Evolutionary conservation across 768 basidiomycete genomes (phyloP), one percentile per base, ranked within the genome.

Genomic region (Panaeolus papilionaceus): DNA sequence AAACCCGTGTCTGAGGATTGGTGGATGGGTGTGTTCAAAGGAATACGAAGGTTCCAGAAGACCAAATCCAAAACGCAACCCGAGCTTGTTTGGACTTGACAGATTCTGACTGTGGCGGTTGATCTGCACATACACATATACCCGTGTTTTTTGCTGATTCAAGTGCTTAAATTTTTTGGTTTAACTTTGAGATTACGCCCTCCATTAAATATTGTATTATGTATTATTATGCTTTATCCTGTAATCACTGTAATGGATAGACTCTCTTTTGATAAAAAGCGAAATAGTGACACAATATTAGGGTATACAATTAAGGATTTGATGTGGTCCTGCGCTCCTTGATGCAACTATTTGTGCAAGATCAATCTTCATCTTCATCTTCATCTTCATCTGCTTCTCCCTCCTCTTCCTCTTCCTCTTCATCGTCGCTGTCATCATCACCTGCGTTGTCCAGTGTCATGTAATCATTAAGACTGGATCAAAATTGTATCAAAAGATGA

Each of bases 401-500:
- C 0, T 49, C 20, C 47, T 23, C 47, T 4, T 23, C 20, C 11
- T 20, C 47, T 8, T 23, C 71, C 12, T 68, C 73, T 8, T 70
- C 75, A 14, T 75, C 73, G 20, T 74, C 73, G 10, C 72, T 72
- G 18, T 75, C 75, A 20, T 75, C 77, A 39, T 75, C 73, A 47
- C 74, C 77, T 18, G 73, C 82, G 40, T 76, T 78, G 38, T 79
- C 79, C 10, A 91, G 72, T 1, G 88, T 90, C 83, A 92, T 87
- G 84, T 92, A 82, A 71, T 91, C 90, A 69, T 93, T 92, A 66
- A 93, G 73, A 71, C 92, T 92, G 67, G n/a, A 69, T 20, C 16
- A 64, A 8, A 67, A 70, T 66, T 44, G 64, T 65, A 33, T 37
- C 28, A 20, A 20, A 39, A 10, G 62, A 16, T 16, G 18, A 28